Evolutionary conservation across 495 filamentous ascomycete genomes (phyloP), one percentile per base, ranked within the genome.

Genomic region (Aspergillus heteromorphus): DNA sequence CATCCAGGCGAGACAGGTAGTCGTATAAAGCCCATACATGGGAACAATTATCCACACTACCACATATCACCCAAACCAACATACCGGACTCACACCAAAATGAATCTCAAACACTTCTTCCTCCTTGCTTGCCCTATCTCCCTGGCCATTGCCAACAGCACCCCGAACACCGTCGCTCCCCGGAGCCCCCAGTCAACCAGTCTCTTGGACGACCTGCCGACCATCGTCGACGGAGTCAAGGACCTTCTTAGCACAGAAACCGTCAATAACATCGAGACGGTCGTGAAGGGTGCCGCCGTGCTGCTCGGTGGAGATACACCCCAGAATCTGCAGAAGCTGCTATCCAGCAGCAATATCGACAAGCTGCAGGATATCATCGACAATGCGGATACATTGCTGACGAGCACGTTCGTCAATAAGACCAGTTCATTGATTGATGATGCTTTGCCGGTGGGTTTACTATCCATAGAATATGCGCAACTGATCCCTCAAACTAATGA

Each of bases 361-460:
- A 58, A 67, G 45, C 40, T 73, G 54, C 63, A 68, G 31, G 57
- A 61, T 49, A 57, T 73, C 17, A 53, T 73, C 40, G 61, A 54
- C 41, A 73, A 70, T 40, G 70, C 70, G 9, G 62, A 71, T 49
- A 23, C 43, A 0, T 51, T 73, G 40, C 42, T 73, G 52, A 67
- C 70, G 29, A 59, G 59, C 51, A 50, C 59, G 13, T 73, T 73
- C 51, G 70, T 73, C 10, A 65, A 72, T 36, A 73, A 81, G 42
- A 81, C 78, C 25, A 70, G 69, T 1, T 73, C 73, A 21, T 53
- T 81, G 45, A 78, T 81, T 55, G 71, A 65, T 6, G 77, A 78
- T 64, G 77, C 76, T 11, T 77, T 76, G 48, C 78, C 78, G 59
- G 78, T 81, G 69, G 55, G 76, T 65, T n/a, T n/a, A n/a, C n/a